Evolutionary conservation across 2,329 filamentous ascomycete species (phyloP).

Genomic region (Apiospora saccharicola): DNA sequence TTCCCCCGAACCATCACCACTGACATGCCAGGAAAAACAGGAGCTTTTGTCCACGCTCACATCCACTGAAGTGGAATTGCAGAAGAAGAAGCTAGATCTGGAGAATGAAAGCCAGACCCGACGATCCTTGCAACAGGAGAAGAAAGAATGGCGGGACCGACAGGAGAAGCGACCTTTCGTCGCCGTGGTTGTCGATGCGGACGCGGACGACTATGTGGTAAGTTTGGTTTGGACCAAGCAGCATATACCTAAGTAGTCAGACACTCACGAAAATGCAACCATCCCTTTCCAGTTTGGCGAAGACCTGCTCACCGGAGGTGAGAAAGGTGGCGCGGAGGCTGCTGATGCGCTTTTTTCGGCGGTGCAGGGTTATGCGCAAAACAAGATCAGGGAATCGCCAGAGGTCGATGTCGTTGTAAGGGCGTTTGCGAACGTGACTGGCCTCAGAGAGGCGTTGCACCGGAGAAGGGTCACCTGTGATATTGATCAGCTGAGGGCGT

Average conservation of each 20-base stretch:
- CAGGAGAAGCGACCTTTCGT: neutral
- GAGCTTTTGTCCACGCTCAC: neutral
- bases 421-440: neutral
- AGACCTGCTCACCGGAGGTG: neutral
- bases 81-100: neutral
- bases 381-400: neutral
- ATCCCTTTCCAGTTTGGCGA: neutral
- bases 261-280: neutral
- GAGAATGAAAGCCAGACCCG: neutral
- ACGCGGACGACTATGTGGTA: conserved; percentile 15
- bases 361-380: neutral
- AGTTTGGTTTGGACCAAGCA: neutral
- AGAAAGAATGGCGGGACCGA: conserved; percentile 11
- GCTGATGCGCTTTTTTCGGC: neutral
- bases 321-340: neutral
- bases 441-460: neutral
- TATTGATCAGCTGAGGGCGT: neutral
- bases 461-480: neutral
- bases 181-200: neutral
- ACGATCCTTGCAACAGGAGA: neutral
- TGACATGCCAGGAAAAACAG: neutral
- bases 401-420: neutral
- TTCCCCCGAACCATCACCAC: neutral
- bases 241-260: no score
- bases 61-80: neutral